Conservation (phyloP, 2,329 filamentous ascomycete species). For the Aspergillus brunneoviolaceus region DNA sequence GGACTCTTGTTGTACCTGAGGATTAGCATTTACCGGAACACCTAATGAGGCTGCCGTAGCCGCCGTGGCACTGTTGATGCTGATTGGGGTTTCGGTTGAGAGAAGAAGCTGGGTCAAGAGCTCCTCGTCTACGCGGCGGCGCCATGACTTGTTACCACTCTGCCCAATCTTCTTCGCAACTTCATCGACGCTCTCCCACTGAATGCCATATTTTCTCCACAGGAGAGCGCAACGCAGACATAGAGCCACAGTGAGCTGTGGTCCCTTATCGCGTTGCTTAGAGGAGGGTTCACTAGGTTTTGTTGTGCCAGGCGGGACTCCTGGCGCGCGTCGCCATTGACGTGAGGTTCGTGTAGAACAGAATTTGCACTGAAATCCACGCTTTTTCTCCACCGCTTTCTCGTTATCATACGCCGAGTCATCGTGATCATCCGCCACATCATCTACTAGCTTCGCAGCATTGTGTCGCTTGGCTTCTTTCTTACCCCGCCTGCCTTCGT, state of each 20-base stretch:
- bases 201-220: slow-evolving; percentile 93
- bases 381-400: slow-evolving; percentile 77
- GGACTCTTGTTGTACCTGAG: slow-evolving; percentile 47
- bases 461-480: slow-evolving; percentile 71
- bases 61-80: slow-evolving; percentile 43
- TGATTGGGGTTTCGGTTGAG: slow-evolving; percentile 47
- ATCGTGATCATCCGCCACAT: slow-evolving; percentile 87
- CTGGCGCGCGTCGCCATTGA: slow-evolving; percentile 89
- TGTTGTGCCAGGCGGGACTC: slow-evolving; percentile 68
- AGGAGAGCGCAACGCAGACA: slow-evolving; percentile 88
- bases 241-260: slow-evolving; percentile 74
- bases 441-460: slow-evolving; percentile 77
- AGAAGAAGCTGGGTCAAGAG: slow-evolving; percentile 53
- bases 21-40: slow-evolving; percentile 38
- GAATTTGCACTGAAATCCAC: slow-evolving; percentile 90
- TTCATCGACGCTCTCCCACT: slow-evolving; percentile 93
- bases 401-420: slow-evolving; percentile 93
- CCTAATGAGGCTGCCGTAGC: slow-evolving; percentile 46
- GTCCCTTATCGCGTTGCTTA: slow-evolving; percentile 75
- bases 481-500: slow-evolving; percentile 81
- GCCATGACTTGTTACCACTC: slow-evolving; percentile 77
- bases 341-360: slow-evolving; percentile 76
- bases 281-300: slow-evolving; percentile 63
- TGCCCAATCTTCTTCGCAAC: slow-evolving; percentile 82
- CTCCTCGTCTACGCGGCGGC: slow-evolving; percentile 88